Base-by-base conservation (phyloP, 805 yeast species). In the Kodamaea restingae region DNA sequence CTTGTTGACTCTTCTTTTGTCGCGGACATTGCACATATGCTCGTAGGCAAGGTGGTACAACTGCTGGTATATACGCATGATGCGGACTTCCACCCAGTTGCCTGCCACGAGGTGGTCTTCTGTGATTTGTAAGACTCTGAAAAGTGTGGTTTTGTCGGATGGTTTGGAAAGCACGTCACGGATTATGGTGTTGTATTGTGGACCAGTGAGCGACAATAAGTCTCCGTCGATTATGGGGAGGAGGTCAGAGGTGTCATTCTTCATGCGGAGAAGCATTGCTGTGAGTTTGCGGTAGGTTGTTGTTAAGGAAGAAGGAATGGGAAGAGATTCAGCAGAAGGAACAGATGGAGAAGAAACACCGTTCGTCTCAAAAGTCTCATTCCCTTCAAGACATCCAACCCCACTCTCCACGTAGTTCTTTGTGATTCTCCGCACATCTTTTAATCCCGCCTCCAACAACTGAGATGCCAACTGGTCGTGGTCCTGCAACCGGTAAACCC, bases 51-150 rank as follows among this genome's bases (percentile, higher is more conserved):
- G 36, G 40, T 55, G 54, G 50, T 61, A 65, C 33, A 63, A 36
- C 33, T 50, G 50, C 34, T 55, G 58, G 8, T 61, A 32, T 14
- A 47, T 48, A 15, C 55, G 43, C 47, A 36, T 38, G 7, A 51
- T 36, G 28, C 45, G 44, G 10, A 49, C 46, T 38, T 64, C 67
- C 7, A 52, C 52, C 53, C 62, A 55, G 44, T 56, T 64, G 5
- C 62, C 65, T 9, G 51, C 22, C 9, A 61, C 58, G 34, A 67
- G 48, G 42, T 56, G 47, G n/a, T 51, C 44, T 44, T 67, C 71
- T 39, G 61, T 52, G 15, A 49, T 41, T 5, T 39, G 32, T 5
- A 66, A 43, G 7, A 58, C 45, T 10, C 32, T 41, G 14, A 57
- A 42, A 18, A 34, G n/a, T 2, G 37, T 35, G 4, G 32, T 35